Base-by-base conservation (phyloP, 768 basidiomycete genomes). In the Clathrus columnatus region DNA sequence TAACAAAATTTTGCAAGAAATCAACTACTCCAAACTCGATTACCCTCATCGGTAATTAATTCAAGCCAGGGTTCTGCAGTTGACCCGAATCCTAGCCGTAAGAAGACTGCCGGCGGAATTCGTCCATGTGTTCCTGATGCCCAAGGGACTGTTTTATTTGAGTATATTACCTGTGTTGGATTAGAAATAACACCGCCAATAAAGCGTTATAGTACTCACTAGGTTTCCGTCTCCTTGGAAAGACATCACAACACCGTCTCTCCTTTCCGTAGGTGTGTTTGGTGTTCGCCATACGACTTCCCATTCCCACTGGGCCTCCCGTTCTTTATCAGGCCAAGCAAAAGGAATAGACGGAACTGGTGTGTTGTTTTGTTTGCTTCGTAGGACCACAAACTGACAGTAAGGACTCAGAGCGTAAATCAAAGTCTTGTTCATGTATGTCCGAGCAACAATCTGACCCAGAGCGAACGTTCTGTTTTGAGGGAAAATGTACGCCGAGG, bases 181-280 rank as follows among this genome's bases (percentile, higher is more conserved):
- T 44, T 20, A 42, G 16, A 24, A 14, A 14, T 28, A 47, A 44
- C 20, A 51, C 42, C 16, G 2, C 2, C 42, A 20, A n/a, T 5
- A 51, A 29, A 17, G 32, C 21, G n/a, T 17, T n/a, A 49, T 27
- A 24, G 8, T 7, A 55, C 59, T 43, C 27, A 61, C 62, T 10
- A 63, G 44, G 41, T 64, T 61, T 14, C 60, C 62, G 45, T 64
- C 63, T 18, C 60, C 63, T 28, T 64, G 63, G 47, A 64, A 63
- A 43, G n/a, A 48, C 46, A 60, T 50, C 30, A 27, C 50, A 14
- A 51, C 56, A 48, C 41, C 46, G 10, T 0, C 42, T 8, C 46
- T 41, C 30, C n/a, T 46, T 0, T 61, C 56, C 29, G 48, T 43
- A 14, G 29, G 26, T 5, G 42, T 41, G 30, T 60, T 61, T 11